Percentiles rank a stretch among this genome's conserved stretches.
Evolutionary conservation across 2,329 filamentous ascomycete genomes (phyloP).

Genomic region (Domatiomyces globalis): DNA sequence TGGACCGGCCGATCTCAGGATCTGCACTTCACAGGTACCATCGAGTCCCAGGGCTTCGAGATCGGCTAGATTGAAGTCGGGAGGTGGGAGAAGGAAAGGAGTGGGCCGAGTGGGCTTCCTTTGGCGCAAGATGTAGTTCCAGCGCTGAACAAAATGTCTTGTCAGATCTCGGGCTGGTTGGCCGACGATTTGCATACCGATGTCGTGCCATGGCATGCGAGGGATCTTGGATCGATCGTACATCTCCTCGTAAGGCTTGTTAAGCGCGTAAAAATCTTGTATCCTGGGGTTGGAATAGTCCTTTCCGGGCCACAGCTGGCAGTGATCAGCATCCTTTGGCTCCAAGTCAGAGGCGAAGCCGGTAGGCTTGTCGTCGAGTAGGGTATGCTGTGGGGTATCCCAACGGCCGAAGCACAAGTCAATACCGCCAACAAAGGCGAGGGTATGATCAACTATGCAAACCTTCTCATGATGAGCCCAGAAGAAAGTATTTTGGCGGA

Average conservation of each 20-base stretch:
- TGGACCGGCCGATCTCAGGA: constrained; percentile 72
- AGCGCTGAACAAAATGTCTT: constrained; percentile 90
- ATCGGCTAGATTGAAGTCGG: constrained; percentile 76
- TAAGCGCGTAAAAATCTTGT: constrained; percentile 83
- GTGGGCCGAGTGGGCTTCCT: constrained; percentile 87
- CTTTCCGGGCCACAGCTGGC: constrained; percentile 92
- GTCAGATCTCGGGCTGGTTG: constrained; percentile 90
- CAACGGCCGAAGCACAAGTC: constrained; percentile 94
- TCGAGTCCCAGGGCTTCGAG: constrained; percentile 76
- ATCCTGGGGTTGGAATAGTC: constrained; percentile 96
- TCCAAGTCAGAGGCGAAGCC: constrained; percentile 69
- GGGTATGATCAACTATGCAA: constrained; percentile 89
- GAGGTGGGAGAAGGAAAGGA: constrained; percentile 82
- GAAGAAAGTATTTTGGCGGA: constrained; percentile 98
- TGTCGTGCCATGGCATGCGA: constrained; percentile 97
- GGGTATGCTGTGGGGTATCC: constrained; percentile 86
- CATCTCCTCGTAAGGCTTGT: constrained; percentile 97
- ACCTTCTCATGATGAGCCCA: constrained; percentile 98
- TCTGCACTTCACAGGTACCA: constrained; percentile 92
- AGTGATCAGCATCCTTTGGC: constrained; percentile 83
- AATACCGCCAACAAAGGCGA: constrained; percentile 89
- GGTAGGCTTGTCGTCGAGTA: constrained; percentile 86
- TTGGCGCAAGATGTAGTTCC: constrained; percentile 91
- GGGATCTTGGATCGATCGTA: constrained; percentile 81
- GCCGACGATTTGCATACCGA: constrained; percentile 93